Evolutionary conservation across 2,329 filamentous ascomycete genomes (phyloP).

Genomic region (Trichoderma sp.): DNA sequence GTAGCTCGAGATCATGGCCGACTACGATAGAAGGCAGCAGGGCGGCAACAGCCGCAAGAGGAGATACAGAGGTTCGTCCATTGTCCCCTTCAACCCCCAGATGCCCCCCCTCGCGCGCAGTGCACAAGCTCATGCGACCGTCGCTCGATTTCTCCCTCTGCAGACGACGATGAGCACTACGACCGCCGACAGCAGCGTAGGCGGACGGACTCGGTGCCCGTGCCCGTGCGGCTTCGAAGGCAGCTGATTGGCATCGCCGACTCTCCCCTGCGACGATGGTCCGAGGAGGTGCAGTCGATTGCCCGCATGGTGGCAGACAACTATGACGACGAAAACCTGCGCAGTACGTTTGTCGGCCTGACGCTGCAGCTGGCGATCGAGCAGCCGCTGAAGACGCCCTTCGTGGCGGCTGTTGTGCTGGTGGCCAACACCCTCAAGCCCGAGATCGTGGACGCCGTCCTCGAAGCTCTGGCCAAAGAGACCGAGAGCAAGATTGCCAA

Average conservation of each 20-base stretch:
- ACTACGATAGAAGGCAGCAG: constrained; percentile 59
- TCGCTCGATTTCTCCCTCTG: not conserved
- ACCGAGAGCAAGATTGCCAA: constrained; percentile 68
- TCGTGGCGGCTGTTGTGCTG: constrained; percentile 81
- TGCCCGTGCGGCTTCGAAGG: constrained; percentile 71
- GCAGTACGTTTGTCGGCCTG: constrained; percentile 71
- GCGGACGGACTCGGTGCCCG: constrained; percentile 70
- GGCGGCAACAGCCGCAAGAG: constrained; percentile 69
- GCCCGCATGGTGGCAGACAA: constrained; percentile 79
- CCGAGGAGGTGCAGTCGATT: constrained; percentile 75
- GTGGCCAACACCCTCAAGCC: constrained; percentile 76
- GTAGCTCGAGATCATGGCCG: constrained; percentile 49
- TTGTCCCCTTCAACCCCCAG: not conserved
- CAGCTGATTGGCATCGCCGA: constrained; percentile 81
- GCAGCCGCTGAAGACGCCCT: constrained; percentile 97
- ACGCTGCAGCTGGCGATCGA: constrained; percentile 77
- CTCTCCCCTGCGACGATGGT: constrained; percentile 74
- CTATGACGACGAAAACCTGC: constrained; percentile 80
- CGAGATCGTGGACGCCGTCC: constrained; percentile 71
- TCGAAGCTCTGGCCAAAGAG: constrained; percentile 62
- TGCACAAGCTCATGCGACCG: constrained; percentile 10
- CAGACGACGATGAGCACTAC: constrained; percentile 73
- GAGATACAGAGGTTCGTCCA: constrained; percentile 70
- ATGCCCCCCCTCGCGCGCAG: constrained; percentile 13
- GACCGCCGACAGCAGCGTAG: constrained; percentile 74